Conservation (phyloP, 1,284 basidiomycete genomes). For the Malassezia psittaci region DNA sequence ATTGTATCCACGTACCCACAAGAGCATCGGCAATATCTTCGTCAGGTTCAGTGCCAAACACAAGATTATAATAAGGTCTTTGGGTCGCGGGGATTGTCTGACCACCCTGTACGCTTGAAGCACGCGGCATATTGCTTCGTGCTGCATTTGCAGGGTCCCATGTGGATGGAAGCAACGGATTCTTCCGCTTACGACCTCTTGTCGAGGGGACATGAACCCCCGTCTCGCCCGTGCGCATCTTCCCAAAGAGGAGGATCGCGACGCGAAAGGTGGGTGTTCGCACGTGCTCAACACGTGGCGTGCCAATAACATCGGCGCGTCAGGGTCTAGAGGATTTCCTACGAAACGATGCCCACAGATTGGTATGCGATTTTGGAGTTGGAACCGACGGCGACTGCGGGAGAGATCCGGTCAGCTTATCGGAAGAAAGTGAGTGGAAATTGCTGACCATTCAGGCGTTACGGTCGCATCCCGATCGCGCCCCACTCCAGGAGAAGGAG, state of each 20-base stretch:
- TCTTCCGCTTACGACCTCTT: slow-evolving; percentile 16
- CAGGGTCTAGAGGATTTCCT: neutral
- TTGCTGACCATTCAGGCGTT: slow-evolving; percentile 19
- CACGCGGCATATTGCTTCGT: slow-evolving; percentile 12
- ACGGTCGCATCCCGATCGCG: slow-evolving; percentile 37
- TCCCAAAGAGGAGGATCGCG: neutral
- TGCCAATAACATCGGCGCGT: neutral
- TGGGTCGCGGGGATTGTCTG: neutral
- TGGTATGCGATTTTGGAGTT: slow-evolving; percentile 36
- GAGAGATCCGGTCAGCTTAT: slow-evolving; percentile 36
- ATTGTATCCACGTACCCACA: slow-evolving; percentile 2
- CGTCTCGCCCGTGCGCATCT: slow-evolving; percentile 2
- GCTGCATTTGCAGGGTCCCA: slow-evolving; percentile 10
- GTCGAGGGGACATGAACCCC: slow-evolving; percentile 11
- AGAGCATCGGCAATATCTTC: slow-evolving; percentile 18
- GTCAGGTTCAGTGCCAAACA: slow-evolving; percentile 15
- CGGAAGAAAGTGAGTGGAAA: slow-evolving; percentile 22
- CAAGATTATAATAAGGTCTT: slow-evolving; percentile 14
- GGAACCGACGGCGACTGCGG: slow-evolving; percentile 18
- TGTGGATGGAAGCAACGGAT: neutral
- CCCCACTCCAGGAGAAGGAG: slow-evolving; percentile 26
- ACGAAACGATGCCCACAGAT: slow-evolving; percentile 13
- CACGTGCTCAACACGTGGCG: slow-evolving; percentile 12
- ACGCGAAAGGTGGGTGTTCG: neutral
- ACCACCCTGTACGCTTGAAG: neutral